Evolutionary conservation across 176 grass and related monocot species (phyloP), one percentile per base, ranked within the genome.

Genomic region (Saccharum officinarum): DNA sequence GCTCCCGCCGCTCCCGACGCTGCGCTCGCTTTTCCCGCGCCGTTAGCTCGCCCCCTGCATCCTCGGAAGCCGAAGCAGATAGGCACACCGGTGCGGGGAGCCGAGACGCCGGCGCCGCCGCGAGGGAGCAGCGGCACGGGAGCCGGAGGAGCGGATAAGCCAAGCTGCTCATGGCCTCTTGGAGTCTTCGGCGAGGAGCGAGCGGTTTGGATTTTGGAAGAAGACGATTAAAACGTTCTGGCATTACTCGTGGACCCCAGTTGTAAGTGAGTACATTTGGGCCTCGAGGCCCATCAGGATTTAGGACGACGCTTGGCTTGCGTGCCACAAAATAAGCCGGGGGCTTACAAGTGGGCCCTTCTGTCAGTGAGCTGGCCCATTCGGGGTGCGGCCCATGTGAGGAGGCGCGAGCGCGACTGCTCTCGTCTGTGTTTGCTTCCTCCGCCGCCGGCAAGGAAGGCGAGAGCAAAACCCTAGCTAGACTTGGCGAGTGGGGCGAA

Each of bases 1-100:
- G 79, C 88, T 94, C 97, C 88, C 93, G 73, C 65, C 80, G 82
- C 78, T 95, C 87, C 73, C 87, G 71, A 90, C 91, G 76, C 81
- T 87, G 84, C 60, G 72, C 80, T 90, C 79, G 81, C 74, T 86
- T 75, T 66, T 97, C 92, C 57, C 92, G 42, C 20, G 78, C 91
- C 52, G 86, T 89, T 77, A 92, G 81, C 25, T 90, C 90, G 3
- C 87, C 66, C 8, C 18, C 80, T 16, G 31, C 83, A 14, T 71
- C 73, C 10, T 26, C 17, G 17, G 47, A 76, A 55, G 30, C 46
- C 17, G 47, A 49, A 55, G 47, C 47, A 20, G 73, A 52, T 22
- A 52, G 10, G 28, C 5, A 23, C 28, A 68, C 44, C 2, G 84
- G 67, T 6, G 66, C 36, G n/a, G 57, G 15, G 38, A 80, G 14